Base-by-base conservation (phyloP, 805 yeast species). In the Candida berthetii region DNA sequence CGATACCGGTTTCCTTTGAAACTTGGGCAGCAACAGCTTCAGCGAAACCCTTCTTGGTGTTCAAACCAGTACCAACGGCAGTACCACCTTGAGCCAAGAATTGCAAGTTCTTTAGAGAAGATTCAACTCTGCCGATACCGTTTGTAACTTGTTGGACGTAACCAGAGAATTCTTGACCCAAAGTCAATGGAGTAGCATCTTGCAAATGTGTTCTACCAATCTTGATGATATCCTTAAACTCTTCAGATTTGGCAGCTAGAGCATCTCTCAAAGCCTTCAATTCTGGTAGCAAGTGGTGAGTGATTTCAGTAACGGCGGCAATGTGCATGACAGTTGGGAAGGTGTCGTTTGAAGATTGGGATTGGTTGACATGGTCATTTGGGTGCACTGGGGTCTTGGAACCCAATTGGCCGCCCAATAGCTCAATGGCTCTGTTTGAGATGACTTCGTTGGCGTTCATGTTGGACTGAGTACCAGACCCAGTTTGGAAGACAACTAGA, bases 321-420 rank as follows among this genome's bases (percentile, higher is more conserved):
- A 93, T 91, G 72, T 93, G 99, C 99, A 93, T 93, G 42, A 91
- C 99, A 31, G 99, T 90, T 53, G 99, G 99, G 85, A 93, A 93
- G 42, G 98, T 93, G 69, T 93, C 99, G 66, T 93, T 93, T 37
- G 96, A 88, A n/a, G 96, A 87, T 71, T 93, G 98, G 16, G 96
- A 86, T 87, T 88, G 90, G 76, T 93, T 93, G 58, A 90, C 95
- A 69, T 93, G 98, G 68, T 93, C 98, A 69, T 93, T 93, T 51
- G 99, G 99, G 69, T 93, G 99, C 42, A 93, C 96, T 27, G 96
- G 96, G 48, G 69, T 75, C 73, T 93, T 93, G 48, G 96, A 82
- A 47, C 99, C 99, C 59, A 84, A 68, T 59, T 73, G 76, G 46
- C 98, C 99, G 48, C 97, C 98, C 51, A 93, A 76, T 41, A 93